phyloP scores from a whole-genome alignment of 83 land plant species.

The Diphasiastrum complanatum region DNA sequence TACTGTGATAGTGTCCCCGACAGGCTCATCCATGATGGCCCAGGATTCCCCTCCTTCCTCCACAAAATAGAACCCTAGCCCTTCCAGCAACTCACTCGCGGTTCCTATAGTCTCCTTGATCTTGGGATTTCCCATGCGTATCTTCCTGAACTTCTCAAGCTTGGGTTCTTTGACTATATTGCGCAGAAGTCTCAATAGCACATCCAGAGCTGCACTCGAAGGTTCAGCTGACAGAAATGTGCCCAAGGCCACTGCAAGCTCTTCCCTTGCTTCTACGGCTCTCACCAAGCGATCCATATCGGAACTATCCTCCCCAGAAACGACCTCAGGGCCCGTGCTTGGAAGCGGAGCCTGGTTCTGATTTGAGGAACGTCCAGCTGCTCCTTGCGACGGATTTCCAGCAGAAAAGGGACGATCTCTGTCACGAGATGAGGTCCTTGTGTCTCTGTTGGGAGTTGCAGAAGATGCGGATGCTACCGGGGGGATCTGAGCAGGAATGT shows the following conservation, averaged over 20 bases:
- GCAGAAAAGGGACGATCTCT: neutral
- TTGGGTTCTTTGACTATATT: constrained; percentile 59
- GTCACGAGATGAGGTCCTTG: neutral
- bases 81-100: constrained; percentile 50
- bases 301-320: neutral
- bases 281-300: neutral
- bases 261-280: constrained; percentile 4
- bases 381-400: neutral
- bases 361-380: neutral
- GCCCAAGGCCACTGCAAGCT: constrained; percentile 27
- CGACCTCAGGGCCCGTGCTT: constrained; percentile 5
- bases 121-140: constrained; percentile 69
- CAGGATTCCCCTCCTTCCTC: constrained; percentile 65
- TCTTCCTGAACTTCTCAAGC: constrained; percentile 53
- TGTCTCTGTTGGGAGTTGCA: neutral
- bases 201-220: constrained; percentile 43
- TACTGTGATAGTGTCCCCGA: constrained; percentile 25
- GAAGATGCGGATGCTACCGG: neutral
- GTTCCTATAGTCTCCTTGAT: constrained; percentile 58
- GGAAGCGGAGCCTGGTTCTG: neutral
- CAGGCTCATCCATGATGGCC: constrained; percentile 62
- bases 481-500: neutral
- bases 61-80: constrained; percentile 51
- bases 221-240: constrained; percentile 58
- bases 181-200: constrained; percentile 48